Evolutionary conservation across 1,284 basidiomycete species (phyloP), one percentile per base, ranked within the genome.

Genomic region (Earliella scabrosa): DNA sequence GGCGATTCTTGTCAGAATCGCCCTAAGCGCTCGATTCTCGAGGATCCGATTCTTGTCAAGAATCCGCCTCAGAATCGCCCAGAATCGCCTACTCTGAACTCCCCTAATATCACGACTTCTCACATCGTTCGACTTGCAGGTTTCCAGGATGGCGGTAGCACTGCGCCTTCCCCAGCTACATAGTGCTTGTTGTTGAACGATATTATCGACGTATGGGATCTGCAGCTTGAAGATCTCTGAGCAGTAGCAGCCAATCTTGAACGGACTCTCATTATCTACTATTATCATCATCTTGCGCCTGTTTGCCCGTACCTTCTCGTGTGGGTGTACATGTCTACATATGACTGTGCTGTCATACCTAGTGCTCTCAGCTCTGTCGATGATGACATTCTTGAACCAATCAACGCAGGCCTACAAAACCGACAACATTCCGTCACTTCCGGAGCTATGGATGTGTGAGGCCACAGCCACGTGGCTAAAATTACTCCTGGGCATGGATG

Each of bases 81-180:
- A n/a, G n/a, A n/a, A n/a, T n/a, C n/a, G n/a, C n/a, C n/a, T n/a
- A n/a, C n/a, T n/a, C n/a, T n/a, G n/a, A n/a, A n/a, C n/a, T 21
- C 21, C 32, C 32, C 21, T 4, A 16, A 38, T 20, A 21, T 36
- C 3, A 5, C n/a, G 10, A 16, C 23, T 20, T 11, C 39, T 52
- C 13, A 51, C n/a, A 11, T 31, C 9, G 18, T 50, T 6, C 31
- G 14, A 43, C 14, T 23, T 29, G 5, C 49, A 63, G 61, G 61
- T 7, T 56, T 50, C 36, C 56, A 52, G 32, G 61, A 63, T n/a
- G 54, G 56, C 20, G 64, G 64, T 34, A 61, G 63, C 18, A 63
- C 63, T 10, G 66, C 53, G 2, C 52, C 55, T 10, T 50, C 65
- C 5, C 46, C 54, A 14, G 56, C 61, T 16, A 63, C 64, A 41